phyloP scores from a whole-genome alignment of 1,284 basidiomycete species.

The Somion occarium region DNA sequence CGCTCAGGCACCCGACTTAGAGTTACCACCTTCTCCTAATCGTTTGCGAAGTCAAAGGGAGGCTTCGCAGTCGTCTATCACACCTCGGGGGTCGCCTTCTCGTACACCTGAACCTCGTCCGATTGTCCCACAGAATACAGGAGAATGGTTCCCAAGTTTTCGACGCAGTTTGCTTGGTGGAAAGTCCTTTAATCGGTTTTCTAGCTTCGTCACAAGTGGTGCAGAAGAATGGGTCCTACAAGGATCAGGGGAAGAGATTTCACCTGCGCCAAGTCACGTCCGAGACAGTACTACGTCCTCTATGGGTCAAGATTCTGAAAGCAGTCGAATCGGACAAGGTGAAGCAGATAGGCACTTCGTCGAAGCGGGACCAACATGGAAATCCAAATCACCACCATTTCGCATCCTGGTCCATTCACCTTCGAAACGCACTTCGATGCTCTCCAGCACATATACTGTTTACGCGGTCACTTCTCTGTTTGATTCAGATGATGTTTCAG shows the following conservation, averaged over 20 bases:
- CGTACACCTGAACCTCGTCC: slow-evolving; percentile 32
- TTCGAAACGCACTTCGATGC: slow-evolving; percentile 58
- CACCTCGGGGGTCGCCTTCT: slow-evolving; percentile 47
- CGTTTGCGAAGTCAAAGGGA: slow-evolving; percentile 31
- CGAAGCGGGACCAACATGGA: slow-evolving; percentile 73
- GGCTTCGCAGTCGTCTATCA: slow-evolving; percentile 42
- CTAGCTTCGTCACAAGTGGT: slow-evolving; percentile 79
- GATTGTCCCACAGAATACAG: slow-evolving; percentile 67
- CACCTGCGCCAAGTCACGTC: slow-evolving; percentile 17
- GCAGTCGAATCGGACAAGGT: slow-evolving; percentile 29
- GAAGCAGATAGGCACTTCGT: slow-evolving; percentile 70
- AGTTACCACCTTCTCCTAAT: slow-evolving; percentile 26
- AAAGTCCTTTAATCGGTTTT: slow-evolving; percentile 76
- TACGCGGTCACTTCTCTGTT: slow-evolving; percentile 79
- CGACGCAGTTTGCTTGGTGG: slow-evolving; percentile 68
- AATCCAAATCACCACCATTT: slow-evolving; percentile 65
- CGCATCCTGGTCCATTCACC: slow-evolving; percentile 76
- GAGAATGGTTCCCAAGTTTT: slow-evolving; percentile 75
- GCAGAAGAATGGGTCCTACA: slow-evolving; percentile 78
- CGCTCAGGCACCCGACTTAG: slow-evolving; percentile 40
- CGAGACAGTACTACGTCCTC: slow-evolving; percentile 7
- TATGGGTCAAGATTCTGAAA: slow-evolving; percentile 28
- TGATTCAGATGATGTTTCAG: slow-evolving; percentile 20
- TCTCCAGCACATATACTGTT: slow-evolving; percentile 70
- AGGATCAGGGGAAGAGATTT: slow-evolving; percentile 33